phyloP scores from a whole-genome alignment of 176 grass and related monocot genomes.

The Thalia dealbata region DNA sequence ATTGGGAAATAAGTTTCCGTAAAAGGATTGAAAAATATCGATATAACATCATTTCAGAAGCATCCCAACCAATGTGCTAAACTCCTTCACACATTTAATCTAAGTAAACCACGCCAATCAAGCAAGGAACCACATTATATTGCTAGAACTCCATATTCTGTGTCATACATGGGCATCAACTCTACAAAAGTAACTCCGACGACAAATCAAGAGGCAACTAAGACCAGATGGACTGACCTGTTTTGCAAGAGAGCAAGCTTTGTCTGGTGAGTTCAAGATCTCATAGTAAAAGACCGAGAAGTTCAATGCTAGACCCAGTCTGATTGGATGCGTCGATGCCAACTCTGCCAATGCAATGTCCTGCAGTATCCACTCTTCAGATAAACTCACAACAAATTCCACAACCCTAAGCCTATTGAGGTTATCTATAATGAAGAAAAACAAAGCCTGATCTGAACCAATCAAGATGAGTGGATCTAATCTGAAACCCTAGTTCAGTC shows the following conservation, averaged over 20 bases:
- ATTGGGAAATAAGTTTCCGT: too few relatives aligned
- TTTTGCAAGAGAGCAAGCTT: conserved; percentile 3
- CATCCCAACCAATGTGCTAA: too few relatives aligned
- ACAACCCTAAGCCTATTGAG: too few relatives aligned
- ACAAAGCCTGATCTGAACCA: background rate
- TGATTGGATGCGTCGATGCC: background rate
- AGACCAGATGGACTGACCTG: background rate
- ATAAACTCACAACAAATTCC: too few relatives aligned
- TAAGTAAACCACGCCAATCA: too few relatives aligned
- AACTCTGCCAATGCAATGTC: conserved; percentile 5
- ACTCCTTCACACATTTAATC: too few relatives aligned
- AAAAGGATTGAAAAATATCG: too few relatives aligned
- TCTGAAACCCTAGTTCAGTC: background rate
- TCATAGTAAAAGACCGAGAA: conserved; percentile 13
- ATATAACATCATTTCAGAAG: too few relatives aligned
- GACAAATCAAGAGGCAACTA: background rate
- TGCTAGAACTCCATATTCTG: background rate
- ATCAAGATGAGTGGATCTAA: background rate
- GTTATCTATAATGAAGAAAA: background rate
- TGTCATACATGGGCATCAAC: background rate
- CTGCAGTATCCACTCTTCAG: background rate
- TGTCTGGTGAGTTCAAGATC: conserved; percentile 9
- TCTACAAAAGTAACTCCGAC: background rate
- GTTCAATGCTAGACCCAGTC: conserved; percentile 1
- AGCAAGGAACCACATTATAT: too few relatives aligned